These are phyloP conservation scores for Aspergillus tamarii DNA, from an alignment of 2,329 filamentous ascomycete species.

Conservation along the genomic window DNA sequence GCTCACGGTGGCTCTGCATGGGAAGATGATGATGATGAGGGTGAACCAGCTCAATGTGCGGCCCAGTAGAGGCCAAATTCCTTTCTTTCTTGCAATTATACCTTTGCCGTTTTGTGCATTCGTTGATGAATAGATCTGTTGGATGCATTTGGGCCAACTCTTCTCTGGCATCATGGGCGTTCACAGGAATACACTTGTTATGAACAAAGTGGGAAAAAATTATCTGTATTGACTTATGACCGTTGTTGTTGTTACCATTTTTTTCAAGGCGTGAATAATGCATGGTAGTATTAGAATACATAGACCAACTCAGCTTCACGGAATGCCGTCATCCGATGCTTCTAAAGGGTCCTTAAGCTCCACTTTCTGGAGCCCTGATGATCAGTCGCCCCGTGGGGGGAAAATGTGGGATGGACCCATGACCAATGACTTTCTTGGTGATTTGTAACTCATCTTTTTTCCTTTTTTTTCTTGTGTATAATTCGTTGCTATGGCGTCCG, in stretches of 20 bases:
- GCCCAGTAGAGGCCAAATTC: constrained; percentile 45
- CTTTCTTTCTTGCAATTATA: constrained; percentile 12
- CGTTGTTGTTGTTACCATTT: neutral
- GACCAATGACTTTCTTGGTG: neutral
- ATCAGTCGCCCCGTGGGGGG: constrained; percentile 9
- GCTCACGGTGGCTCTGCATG: constrained; percentile 47
- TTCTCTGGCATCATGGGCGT: constrained; percentile 36
- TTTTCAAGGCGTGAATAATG: neutral
- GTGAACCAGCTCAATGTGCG: constrained; percentile 52
- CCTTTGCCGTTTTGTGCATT: constrained; percentile 15
- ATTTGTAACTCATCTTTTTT: neutral
- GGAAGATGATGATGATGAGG: constrained; percentile 55
- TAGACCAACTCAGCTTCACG: neutral
- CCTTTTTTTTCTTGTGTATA: neutral
- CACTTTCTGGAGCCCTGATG: neutral
- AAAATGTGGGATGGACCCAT: constrained; percentile 7
- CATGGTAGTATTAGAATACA: constrained; percentile 1
- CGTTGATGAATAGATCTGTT: constrained; percentile 23
- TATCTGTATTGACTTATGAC: constrained; percentile 3
- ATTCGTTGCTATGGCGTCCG: neutral
- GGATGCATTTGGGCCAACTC: constrained; percentile 19
- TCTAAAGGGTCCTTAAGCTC: neutral
- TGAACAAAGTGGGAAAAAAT: constrained; percentile 8
- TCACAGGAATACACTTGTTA: constrained; percentile 16
- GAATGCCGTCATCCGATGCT: constrained; percentile 2